Evolutionary conservation across 768 basidiomycete genomes (phyloP), one percentile per base, ranked within the genome.

Genomic region (Collybia sordida): DNA sequence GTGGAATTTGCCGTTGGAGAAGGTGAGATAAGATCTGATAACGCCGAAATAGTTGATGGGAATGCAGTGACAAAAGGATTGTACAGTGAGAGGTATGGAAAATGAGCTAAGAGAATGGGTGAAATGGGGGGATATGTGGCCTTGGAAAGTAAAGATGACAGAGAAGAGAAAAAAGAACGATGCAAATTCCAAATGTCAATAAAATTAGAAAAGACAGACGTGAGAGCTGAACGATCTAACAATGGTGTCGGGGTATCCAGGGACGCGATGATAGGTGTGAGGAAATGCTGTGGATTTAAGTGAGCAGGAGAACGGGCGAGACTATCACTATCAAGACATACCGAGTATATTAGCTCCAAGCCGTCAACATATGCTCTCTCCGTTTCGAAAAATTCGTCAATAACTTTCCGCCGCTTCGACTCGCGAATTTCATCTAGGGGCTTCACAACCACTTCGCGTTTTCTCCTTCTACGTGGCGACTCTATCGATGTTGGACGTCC

Each of bases 171-270:
- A 67, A 92, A 86, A 2, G 86, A 80, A 45, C 80, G 86, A 67
- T 92, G 90, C 37, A 91, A 75, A 59, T 91, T 93, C 91, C 88
- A 92, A 27, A 94, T 93, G 66, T 93, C 91, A 61, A 92, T 85
- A 55, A 93, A 92, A 65, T 93, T 93, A 54, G 87, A 88, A 66
- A 94, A 94, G 28, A 93, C 73, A 11, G 83, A 76, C 0, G 85
- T 88, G 50, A 93, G 77, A 39, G 83, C 78, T 2, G 79, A 66
- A 49, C 88, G 81, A 51, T 83, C 75, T 43, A 93, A 74, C n/a
- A 93, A 66, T 2, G 89, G 85, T 21, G 80, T 73, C 3, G 81
- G 58, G 2, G 80, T 82, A 53, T 90, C 87, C 55, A 93, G 70
- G 4, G 92, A 86, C 17, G 72, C 72, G 54, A 93, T 83, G 50